phyloP scores from a whole-genome alignment of 2,329 filamentous ascomycete species.

The Ophiocordyceps sinensis region DNA sequence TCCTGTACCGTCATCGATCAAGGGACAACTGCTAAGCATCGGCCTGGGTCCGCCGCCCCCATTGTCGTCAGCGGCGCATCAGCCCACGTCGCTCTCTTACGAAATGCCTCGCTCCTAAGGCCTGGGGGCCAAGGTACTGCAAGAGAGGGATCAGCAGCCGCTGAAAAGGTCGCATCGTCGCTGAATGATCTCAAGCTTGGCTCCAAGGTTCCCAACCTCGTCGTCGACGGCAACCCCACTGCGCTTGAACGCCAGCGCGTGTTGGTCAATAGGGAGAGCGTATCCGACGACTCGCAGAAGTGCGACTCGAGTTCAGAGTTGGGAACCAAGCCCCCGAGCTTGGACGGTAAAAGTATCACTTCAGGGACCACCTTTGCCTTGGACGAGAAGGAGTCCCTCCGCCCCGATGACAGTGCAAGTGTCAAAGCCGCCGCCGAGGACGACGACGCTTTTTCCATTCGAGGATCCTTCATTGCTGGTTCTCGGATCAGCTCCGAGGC shows the following conservation, averaged over 20 bases:
- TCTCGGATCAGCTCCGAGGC: conserved; percentile 76
- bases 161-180: conserved; percentile 13
- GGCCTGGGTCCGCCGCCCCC: conserved; percentile 2
- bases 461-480: conserved; percentile 59
- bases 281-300: conserved; percentile 42
- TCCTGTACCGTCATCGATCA: conserved; percentile 2
- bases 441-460: conserved; percentile 68
- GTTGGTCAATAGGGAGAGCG: conserved; percentile 24
- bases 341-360: conserved; percentile 88
- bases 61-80: conserved; percentile 3
- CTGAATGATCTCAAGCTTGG: conserved; percentile 16
- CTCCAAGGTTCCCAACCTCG: conserved; percentile 22
- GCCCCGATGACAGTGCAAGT: conserved; percentile 90
- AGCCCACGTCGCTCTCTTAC: conserved; percentile 1
- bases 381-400: conserved; percentile 89
- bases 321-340: conserved; percentile 70
- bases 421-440: conserved; percentile 79
- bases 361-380: conserved; percentile 92
- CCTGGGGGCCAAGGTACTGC: conserved; percentile 4
- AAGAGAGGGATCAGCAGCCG: conserved; percentile 7
- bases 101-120: conserved; percentile 8
- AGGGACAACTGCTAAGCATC: conserved; percentile 9
- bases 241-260: conserved; percentile 20
- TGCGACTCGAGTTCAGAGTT: conserved; percentile 50
- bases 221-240: conserved; percentile 35